These are phyloP conservation scores for Tuber calosporum DNA, from an alignment of 495 filamentous ascomycete species.

Conservation along the genomic window DNA sequence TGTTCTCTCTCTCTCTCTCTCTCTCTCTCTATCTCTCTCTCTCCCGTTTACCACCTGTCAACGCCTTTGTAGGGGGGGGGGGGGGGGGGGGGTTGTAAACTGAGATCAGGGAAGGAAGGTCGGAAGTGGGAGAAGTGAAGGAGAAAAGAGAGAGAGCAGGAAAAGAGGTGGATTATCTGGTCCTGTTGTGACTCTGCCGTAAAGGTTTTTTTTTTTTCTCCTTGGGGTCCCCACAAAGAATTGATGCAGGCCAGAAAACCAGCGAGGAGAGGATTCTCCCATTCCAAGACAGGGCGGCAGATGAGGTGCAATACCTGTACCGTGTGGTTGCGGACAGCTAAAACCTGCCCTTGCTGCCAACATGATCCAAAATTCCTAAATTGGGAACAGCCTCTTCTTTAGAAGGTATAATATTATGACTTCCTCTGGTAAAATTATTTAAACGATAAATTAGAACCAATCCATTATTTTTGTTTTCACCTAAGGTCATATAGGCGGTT, in stretches of 20 bases:
- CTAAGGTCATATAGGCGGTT: too few relatives aligned
- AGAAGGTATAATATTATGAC: too few relatives aligned
- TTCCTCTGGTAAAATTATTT: too few relatives aligned
- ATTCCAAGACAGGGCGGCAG: not conserved
- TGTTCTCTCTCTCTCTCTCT: not conserved
- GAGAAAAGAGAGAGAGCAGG: slow-evolving; percentile 12
- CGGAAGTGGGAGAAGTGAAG: slow-evolving; percentile 16
- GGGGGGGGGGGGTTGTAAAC: not conserved
- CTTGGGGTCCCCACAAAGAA: not conserved
- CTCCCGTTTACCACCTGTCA: not conserved
- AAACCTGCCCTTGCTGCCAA: too few relatives aligned
- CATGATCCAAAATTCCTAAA: too few relatives aligned
- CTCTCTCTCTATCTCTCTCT: not conserved
- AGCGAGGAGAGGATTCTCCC: not conserved
- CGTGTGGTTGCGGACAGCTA: too few relatives aligned
- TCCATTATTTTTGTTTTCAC: too few relatives aligned
- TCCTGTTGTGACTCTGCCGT: slow-evolving; percentile 1
- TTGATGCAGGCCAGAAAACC: not conserved
- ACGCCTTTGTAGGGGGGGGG: not conserved
- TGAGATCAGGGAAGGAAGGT: not conserved
- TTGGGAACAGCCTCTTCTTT: too few relatives aligned
- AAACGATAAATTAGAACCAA: too few relatives aligned
- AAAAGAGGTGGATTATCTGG: not conserved
- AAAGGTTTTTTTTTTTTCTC: not conserved
- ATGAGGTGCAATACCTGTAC: not conserved